Conservation (phyloP, 208 protist species). For the Wallacemonas collosoma region DNA sequence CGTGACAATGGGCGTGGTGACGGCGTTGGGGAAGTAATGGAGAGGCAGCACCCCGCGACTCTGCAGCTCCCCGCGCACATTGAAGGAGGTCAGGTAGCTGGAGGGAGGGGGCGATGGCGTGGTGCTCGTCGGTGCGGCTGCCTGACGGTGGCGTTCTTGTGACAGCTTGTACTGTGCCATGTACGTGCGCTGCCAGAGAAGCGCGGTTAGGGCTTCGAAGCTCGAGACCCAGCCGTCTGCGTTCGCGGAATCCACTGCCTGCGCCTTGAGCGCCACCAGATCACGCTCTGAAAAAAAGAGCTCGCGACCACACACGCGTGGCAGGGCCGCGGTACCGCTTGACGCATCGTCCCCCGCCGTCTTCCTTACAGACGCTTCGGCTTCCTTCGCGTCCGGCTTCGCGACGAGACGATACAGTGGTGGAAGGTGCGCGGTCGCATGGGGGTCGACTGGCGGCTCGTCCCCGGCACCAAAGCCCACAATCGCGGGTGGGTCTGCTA, state of each 20-base stretch:
- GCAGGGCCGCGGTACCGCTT: not conserved
- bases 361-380: not conserved
- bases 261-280: constrained; percentile 22
- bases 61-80: constrained; percentile 25
- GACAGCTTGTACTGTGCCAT: constrained; percentile 4
- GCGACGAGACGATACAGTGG: not conserved
- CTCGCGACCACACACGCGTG: constrained; percentile 19
- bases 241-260: not conserved
- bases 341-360: not conserved
- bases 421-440: not conserved
- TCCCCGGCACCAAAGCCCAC: not conserved
- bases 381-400: not conserved
- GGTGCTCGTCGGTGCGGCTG: not conserved
- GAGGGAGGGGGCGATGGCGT: constrained; percentile 11
- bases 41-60: not conserved
- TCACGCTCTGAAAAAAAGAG: constrained; percentile 26
- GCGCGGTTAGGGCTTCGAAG: constrained; percentile 27
- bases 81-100: constrained; percentile 24
- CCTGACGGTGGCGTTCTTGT: not conserved
- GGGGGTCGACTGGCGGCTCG: not conserved
- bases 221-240: constrained; percentile 18
- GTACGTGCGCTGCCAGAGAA: constrained; percentile 31
- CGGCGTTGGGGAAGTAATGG: constrained; percentile 27
- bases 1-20: constrained; percentile 11
- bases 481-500: constrained; percentile 13